Conservation (phyloP, 441 rosid species). For the Pelargonium fulgidum region DNA sequence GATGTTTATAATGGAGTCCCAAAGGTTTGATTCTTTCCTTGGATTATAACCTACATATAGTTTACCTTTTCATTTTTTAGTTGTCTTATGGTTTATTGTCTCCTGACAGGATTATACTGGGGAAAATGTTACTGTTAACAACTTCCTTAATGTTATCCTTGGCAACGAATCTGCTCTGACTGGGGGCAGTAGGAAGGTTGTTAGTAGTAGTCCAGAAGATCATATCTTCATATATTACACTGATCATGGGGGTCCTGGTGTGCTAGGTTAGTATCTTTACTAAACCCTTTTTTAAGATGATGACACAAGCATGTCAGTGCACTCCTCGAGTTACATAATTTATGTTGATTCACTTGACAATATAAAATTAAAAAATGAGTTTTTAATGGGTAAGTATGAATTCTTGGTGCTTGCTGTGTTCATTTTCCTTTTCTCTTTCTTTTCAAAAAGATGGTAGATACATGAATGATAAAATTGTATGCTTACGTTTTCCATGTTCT, state of each 20-base stretch:
- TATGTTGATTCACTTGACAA: no score
- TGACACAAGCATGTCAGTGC: neutral
- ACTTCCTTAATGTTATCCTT: slow-evolving; percentile 72
- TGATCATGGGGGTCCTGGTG: slow-evolving; percentile 97
- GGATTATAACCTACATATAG: neutral
- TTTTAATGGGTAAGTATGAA: no score
- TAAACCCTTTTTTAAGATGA: neutral
- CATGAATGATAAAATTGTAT: neutral
- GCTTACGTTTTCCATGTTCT: slow-evolving; percentile 10
- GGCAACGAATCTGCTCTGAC: slow-evolving; percentile 65
- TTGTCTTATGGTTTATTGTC: slow-evolving; percentile 10
- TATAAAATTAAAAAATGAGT: no score
- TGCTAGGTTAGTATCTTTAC: slow-evolving; percentile 60
- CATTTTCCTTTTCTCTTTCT: neutral
- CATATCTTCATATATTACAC: slow-evolving; percentile 77
- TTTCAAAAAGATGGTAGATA: neutral
- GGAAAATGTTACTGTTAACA: slow-evolving; percentile 54
- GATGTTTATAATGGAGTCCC: slow-evolving; percentile 91
- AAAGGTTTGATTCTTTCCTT: slow-evolving; percentile 38
- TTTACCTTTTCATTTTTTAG: neutral
- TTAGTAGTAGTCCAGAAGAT: slow-evolving; percentile 84
- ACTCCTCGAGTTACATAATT: no score
- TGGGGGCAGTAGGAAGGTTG: slow-evolving; percentile 89
- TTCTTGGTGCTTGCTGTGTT: no score
- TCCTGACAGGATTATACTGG: slow-evolving; percentile 79